Conservation (phyloP, 1,284 basidiomycete genomes). For the Pseudozyma flocculosa region DNA sequence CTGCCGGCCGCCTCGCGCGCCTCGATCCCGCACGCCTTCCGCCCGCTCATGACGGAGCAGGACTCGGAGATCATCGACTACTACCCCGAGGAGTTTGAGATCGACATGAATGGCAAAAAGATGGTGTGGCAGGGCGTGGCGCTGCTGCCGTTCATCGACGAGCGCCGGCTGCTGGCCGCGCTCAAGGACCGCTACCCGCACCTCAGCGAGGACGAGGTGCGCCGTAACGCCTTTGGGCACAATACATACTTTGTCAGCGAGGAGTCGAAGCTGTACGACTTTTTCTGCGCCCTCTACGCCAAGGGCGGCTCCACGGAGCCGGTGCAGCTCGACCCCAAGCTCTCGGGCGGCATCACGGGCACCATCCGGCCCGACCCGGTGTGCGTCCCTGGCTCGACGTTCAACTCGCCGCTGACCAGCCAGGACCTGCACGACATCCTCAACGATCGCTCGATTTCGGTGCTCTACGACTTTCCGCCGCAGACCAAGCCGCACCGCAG, state of each 20-base stretch:
- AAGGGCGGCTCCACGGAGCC: constrained; percentile 61
- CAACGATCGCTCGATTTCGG: constrained; percentile 83
- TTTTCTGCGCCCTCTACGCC: constrained; percentile 80
- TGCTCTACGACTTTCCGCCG: constrained; percentile 83
- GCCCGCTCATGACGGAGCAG: constrained; percentile 80
- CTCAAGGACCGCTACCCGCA: constrained; percentile 74
- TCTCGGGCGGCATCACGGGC: constrained; percentile 79
- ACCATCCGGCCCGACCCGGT: constrained; percentile 77
- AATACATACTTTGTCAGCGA: constrained; percentile 83
- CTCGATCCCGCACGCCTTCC: constrained; percentile 85
- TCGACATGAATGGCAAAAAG: constrained; percentile 99
- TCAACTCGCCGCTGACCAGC: constrained; percentile 70
- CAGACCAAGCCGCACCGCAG: constrained; percentile 83
- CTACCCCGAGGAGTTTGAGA: constrained; percentile 86
- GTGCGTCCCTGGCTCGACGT: constrained; percentile 88
- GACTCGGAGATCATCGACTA: constrained; percentile 95
- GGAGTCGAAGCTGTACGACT: constrained; percentile 79
- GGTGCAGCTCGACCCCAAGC: constrained; percentile 55
- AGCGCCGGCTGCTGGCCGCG: constrained; percentile 69
- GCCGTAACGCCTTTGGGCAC: constrained; percentile 82
- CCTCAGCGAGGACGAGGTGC: constrained; percentile 77
- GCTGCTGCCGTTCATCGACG: constrained; percentile 92
- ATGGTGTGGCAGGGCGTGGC: constrained; percentile 99
- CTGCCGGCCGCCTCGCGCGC: constrained; percentile 87
- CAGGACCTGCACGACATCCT: constrained; percentile 69